Conservation (phyloP, 2,329 filamentous ascomycete genomes). For the Incumbomyces lentus region DNA sequence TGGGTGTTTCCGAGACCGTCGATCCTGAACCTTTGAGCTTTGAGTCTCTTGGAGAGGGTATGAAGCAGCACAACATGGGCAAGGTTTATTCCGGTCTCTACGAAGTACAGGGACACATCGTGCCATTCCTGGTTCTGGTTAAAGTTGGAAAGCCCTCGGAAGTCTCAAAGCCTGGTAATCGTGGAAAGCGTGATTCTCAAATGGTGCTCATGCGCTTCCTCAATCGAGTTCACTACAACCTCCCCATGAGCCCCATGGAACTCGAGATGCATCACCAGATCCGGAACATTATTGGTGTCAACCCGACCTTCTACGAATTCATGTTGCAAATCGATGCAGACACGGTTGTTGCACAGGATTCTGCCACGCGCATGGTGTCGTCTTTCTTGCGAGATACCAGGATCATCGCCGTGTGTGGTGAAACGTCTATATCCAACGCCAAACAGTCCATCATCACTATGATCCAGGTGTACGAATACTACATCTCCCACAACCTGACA, state of each 20-base stretch:
- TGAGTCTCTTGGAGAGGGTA: slow-evolving; percentile 86
- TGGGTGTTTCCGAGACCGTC: slow-evolving; percentile 85
- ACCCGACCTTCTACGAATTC: slow-evolving; percentile 97
- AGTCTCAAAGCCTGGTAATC: slow-evolving; percentile 71
- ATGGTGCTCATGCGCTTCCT: slow-evolving; percentile 98
- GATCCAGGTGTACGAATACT: slow-evolving; percentile 99
- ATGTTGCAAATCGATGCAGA: slow-evolving; percentile 95
- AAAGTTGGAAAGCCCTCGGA: slow-evolving; percentile 86
- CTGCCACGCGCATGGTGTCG: slow-evolving; percentile 83
- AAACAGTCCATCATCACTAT: slow-evolving; percentile 92
- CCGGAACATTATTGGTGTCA: slow-evolving; percentile 95
- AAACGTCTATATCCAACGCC: slow-evolving; percentile 85
- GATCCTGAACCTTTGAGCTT: slow-evolving; percentile 96
- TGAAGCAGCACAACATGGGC: slow-evolving; percentile 98
- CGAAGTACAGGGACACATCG: slow-evolving; percentile 94
- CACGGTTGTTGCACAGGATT: slow-evolving; percentile 82
- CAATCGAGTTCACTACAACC: slow-evolving; percentile 96
- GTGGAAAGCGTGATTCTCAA: slow-evolving; percentile 98
- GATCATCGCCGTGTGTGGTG: slow-evolving; percentile 88
- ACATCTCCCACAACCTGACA: slow-evolving; percentile 92
- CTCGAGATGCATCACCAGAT: slow-evolving; percentile 99
- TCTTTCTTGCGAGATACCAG: slow-evolving; percentile 85
- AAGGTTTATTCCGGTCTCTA: slow-evolving; percentile 97
- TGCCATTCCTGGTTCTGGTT: slow-evolving; percentile 91
- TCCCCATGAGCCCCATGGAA: slow-evolving; percentile 90